A percentile compares a stretch with the other conserved stretches of the same genome.
These are phyloP conservation scores for Rostrohypoxylon terebratum DNA, from an alignment of 495 filamentous ascomycete genomes.

Conservation along the genomic window DNA sequence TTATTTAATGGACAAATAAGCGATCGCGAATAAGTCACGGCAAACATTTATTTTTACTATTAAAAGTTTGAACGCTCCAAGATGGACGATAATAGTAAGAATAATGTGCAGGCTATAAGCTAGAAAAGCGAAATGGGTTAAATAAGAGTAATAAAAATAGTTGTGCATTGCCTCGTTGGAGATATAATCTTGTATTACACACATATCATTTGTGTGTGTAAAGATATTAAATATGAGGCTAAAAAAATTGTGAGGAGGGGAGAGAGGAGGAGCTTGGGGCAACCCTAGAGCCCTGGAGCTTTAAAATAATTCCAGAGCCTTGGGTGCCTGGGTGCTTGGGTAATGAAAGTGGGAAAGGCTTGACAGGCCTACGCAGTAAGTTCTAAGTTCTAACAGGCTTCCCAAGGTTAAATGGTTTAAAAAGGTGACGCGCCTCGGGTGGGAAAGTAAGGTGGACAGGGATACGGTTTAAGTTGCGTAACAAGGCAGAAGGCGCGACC, in stretches of 20 bases:
- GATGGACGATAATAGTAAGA: slow-evolving; percentile 20
- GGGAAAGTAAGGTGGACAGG: slow-evolving; percentile 36
- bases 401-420: slow-evolving; percentile 10
- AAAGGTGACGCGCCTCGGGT: slow-evolving; percentile 37
- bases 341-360: too few relatives aligned
- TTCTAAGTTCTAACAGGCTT: neutral
- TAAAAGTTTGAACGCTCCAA: slow-evolving; percentile 19
- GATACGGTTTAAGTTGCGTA: slow-evolving; percentile 42
- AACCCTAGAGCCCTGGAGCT: neutral
- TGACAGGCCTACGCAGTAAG: too few relatives aligned
- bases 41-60: slow-evolving; percentile 32
- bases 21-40: neutral
- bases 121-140: neutral
- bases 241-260: slow-evolving; percentile 9
- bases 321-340: too few relatives aligned
- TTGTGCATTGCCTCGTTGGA: slow-evolving; percentile 31
- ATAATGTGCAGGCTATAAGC: slow-evolving; percentile 15
- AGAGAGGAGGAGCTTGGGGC: slow-evolving; percentile 32
- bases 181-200: neutral
- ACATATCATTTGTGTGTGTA: slow-evolving; percentile 4
- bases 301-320: slow-evolving; percentile 34
- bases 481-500: slow-evolving; percentile 42
- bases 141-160: slow-evolving; percentile 36
- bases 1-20: slow-evolving; percentile 1
- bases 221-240: slow-evolving; percentile 12